Conservation (phyloP, 164 flowering plant species). For the Piper longum region DNA sequence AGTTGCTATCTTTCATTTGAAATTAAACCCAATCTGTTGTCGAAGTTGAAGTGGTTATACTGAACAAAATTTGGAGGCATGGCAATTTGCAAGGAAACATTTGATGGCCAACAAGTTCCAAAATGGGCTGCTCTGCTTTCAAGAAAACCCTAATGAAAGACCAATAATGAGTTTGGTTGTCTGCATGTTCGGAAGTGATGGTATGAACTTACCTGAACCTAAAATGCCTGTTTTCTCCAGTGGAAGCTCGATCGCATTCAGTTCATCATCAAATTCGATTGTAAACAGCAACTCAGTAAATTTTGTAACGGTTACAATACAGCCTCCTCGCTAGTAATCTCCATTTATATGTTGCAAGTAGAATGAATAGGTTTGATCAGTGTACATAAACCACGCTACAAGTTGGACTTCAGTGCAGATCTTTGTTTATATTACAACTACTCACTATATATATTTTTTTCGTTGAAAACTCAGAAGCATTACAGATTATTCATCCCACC, state of each 20-base stretch:
- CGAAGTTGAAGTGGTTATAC: neutral
- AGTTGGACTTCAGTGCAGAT: no score
- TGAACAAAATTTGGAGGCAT: no score
- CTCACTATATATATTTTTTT: no score
- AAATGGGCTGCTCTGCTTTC: conserved; percentile 2
- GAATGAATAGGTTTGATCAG: neutral
- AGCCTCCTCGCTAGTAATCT: neutral
- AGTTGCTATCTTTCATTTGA: neutral
- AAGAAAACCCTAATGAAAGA: conserved; percentile 4
- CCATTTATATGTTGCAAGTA: neutral
- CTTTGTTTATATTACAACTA: no score
- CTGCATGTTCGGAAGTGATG: conserved; percentile 12
- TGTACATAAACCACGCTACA: neutral
- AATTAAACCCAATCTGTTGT: neutral
- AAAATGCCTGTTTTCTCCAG: conserved; percentile 15
- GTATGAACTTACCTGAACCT: conserved; percentile 16
- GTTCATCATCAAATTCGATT: neutral
- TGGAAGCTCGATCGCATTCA: neutral
- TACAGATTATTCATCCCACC: no score
- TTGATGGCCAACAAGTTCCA: neutral
- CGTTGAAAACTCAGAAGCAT: no score
- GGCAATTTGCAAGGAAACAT: neutral
- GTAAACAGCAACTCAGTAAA: neutral
- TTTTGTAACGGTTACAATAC: neutral
- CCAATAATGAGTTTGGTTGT: neutral